Evolutionary conservation across 306 rosid genomes (phyloP), one percentile per base, ranked within the genome.

Genomic region (Pterocarpus santalinus): DNA sequence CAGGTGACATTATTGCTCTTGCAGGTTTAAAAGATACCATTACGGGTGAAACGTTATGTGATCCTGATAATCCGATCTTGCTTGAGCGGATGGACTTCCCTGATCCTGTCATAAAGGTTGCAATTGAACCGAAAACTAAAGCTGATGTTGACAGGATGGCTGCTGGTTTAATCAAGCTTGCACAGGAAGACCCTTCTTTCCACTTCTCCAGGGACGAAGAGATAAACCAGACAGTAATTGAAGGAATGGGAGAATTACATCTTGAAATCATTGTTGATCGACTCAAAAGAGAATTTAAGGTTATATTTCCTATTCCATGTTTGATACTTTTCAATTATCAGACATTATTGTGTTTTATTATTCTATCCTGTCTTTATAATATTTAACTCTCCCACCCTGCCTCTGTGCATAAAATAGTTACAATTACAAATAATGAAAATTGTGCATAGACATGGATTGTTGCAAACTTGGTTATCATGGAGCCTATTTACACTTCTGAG

Each of bases 61-160:
- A 95, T 76, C 87, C 93, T 15, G 96, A 93, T 4, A 81, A 47
- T 78, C 94, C 98, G 11, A 75, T 93, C 49, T 80, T 93, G 81
- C 99, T 95, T 72, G 99, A 95, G 85, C 87, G 98, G 10, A 95
- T 93, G 99, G 99, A 95, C 89, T 95, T 95, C 89, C 98, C 97
- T 65, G 99, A 95, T 84, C 99, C 99, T 66, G 98, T 95, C 34
- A 95, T 95, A 73, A 95, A 95, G 90, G 97, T 95, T 82, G 99
- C 99, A 36, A 93, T 95, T 80, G 98, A 95, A 86, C 99, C 99
- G 84, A 95, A 95, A 79, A 95, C 99, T 79, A 95, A 95, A 88
- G 98, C 98, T 72, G 99, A 95, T 73, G 74, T 95, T 68, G 99
- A 95, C 83, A 95, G 87, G 87, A 95, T 93, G 99, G 97, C 92